These are phyloP conservation scores for Tillandsia fasciculata DNA, from an alignment of 176 grass and related monocot species.

Conservation along the genomic window DNA sequence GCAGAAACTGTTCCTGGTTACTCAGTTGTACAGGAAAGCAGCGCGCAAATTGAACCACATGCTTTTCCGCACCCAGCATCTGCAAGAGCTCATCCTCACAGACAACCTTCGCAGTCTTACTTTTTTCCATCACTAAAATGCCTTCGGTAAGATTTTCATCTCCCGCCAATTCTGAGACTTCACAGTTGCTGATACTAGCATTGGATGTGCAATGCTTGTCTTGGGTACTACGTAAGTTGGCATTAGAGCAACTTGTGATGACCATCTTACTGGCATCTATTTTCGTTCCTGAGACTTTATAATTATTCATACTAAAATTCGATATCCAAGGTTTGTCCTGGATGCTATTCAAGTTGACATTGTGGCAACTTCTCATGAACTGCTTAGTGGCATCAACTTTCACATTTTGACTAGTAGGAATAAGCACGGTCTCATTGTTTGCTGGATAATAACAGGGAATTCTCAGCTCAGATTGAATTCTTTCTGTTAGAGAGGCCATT, in stretches of 20 bases:
- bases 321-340: conserved; percentile 11
- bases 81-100: conserved; percentile 52
- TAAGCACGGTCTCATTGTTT: conserved; percentile 57
- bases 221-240: conserved; percentile 14
- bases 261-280: conserved; percentile 41
- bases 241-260: conserved; percentile 28
- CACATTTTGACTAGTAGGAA: conserved; percentile 36
- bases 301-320: background rate
- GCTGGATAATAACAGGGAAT: conserved; percentile 71
- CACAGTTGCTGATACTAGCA: background rate
- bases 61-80: conserved; percentile 33
- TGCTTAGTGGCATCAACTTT: conserved; percentile 57
- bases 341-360: conserved; percentile 9
- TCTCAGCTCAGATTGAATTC: conserved; percentile 60
- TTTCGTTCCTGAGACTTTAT: conserved; percentile 3
- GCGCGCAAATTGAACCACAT: conserved; percentile 40
- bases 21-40: conserved; percentile 24
- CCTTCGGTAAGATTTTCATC: conserved; percentile 20
- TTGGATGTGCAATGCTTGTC: conserved; percentile 8
- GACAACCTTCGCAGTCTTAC: conserved; percentile 43
- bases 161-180: conserved; percentile 3
- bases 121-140: conserved; percentile 69
- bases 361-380: conserved; percentile 41
- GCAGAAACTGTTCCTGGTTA: background rate
- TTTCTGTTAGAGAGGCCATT: conserved; percentile 73